phyloP scores from a whole-genome alignment of 2,329 filamentous ascomycete genomes.

The Sarocladiaceae sp. region DNA sequence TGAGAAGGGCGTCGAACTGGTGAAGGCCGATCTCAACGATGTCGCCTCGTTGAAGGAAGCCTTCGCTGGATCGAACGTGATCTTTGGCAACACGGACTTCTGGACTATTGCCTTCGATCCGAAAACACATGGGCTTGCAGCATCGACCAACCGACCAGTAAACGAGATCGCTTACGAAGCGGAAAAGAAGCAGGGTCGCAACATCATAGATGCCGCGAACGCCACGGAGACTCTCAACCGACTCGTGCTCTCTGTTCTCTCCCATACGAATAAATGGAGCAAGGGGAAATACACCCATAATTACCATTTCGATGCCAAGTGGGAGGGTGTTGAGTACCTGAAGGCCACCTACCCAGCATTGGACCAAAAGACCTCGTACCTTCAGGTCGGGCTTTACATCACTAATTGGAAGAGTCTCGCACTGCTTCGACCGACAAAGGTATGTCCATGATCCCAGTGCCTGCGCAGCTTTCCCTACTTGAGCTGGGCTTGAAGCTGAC shows the following conservation, averaged over 20 bases:
- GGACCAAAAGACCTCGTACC: slow-evolving; percentile 33
- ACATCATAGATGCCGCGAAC: slow-evolving; percentile 36
- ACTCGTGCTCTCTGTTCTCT: slow-evolving; percentile 42
- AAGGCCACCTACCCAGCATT: slow-evolving; percentile 24
- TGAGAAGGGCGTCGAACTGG: slow-evolving; percentile 29
- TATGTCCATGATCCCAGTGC: too few species aligned
- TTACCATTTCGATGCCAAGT: slow-evolving; percentile 40
- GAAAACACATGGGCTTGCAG: too few species aligned
- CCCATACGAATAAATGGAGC: slow-evolving; percentile 26
- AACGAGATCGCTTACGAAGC: slow-evolving; percentile 13
- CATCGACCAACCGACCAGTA: background rate
- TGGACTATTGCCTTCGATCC: slow-evolving; percentile 4
- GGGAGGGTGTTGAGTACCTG: slow-evolving; percentile 34
- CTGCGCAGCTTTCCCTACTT: too few species aligned
- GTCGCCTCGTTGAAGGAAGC: slow-evolving; percentile 23
- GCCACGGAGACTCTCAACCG: slow-evolving; percentile 32
- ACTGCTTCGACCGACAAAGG: too few species aligned
- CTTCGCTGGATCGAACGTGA: slow-evolving; percentile 30
- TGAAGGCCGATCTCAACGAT: slow-evolving; percentile 28
- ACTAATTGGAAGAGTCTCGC: too few species aligned
- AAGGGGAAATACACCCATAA: slow-evolving; percentile 27
- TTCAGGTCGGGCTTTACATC: slow-evolving; percentile 33
- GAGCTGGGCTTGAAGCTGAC: too few species aligned
- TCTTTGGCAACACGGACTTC: slow-evolving; percentile 33
- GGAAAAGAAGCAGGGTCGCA: slow-evolving; percentile 35